Conservation (phyloP, 805 yeast species). For the Saturnispora hagleri region DNA sequence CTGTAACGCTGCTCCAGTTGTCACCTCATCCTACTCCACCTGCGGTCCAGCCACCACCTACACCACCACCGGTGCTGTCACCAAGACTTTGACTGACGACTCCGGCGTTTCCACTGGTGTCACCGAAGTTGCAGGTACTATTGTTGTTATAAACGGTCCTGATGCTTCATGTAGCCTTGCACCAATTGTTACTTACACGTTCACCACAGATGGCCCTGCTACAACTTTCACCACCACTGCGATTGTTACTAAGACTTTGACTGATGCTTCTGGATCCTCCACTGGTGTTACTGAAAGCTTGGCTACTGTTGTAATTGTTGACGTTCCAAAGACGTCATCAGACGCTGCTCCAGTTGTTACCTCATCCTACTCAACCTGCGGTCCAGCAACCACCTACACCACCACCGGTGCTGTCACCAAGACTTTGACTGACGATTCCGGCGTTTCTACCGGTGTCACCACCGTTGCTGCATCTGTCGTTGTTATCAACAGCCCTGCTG, state of each 20-base stretch:
- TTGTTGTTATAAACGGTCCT: no score
- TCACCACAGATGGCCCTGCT: conserved; percentile 1
- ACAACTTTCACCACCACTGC: background rate
- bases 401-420: conserved; percentile 2
- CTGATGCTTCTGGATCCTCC: background rate
- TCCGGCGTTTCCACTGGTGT: no score
- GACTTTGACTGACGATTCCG: background rate
- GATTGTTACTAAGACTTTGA: background rate
- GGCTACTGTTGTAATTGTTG: background rate
- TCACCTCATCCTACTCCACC: conserved; percentile 1
- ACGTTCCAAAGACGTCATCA: background rate
- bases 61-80: conserved; percentile 3
- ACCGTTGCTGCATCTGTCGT: no score
- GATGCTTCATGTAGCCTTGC: background rate
- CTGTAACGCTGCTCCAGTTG: background rate
- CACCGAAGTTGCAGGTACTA: no score
- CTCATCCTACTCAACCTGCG: background rate
- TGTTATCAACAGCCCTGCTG: no score
- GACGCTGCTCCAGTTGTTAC: no score
- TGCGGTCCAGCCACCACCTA: conserved; percentile 1
- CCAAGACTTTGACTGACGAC: background rate
- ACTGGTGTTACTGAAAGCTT: background rate
- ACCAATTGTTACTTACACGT: background rate
- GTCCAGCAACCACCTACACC: conserved; percentile 1
- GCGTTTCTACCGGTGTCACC: no score